These are phyloP conservation scores for Diplotaxis tenuifolia DNA, from an alignment of 345 rosid genomes.

Conservation along the genomic window DNA sequence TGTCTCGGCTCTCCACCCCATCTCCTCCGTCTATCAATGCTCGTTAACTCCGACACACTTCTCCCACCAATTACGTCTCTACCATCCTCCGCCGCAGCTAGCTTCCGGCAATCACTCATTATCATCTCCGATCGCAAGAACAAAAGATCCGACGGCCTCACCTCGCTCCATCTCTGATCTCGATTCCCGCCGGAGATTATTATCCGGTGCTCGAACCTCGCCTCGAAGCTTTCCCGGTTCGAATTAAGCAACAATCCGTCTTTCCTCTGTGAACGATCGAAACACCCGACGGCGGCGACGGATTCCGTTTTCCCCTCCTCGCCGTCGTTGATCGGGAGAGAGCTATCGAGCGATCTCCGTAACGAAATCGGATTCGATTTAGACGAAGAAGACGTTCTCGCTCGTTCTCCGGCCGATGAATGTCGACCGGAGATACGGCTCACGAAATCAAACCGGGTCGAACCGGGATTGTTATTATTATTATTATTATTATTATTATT, in stretches of 20 bases:
- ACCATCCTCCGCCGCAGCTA: conserved; percentile 38
- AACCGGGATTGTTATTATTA: neutral
- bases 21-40: conserved; percentile 51
- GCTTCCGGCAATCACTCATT: conserved; percentile 46
- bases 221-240: conserved; percentile 33
- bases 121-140: conserved; percentile 78
- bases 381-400: conserved; percentile 4
- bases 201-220: conserved; percentile 70
- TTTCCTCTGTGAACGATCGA: conserved; percentile 53
- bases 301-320: conserved; percentile 27
- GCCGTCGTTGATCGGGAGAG: conserved; percentile 28
- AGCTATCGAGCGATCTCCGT: conserved; percentile 59
- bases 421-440: conserved; percentile 67
- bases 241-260: conserved; percentile 54
- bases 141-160: conserved; percentile 60
- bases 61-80: conserved; percentile 56
- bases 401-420: conserved; percentile 62
- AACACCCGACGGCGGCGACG: conserved; percentile 43
- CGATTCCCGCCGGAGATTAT: conserved; percentile 49
- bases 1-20: conserved; percentile 35
- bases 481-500: neutral
- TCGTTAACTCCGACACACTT: conserved; percentile 84
- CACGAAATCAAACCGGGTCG: conserved; percentile 8
- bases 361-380: conserved; percentile 30
- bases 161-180: conserved; percentile 76